Conservation (phyloP, 495 filamentous ascomycete species). For the Daldinia concentrica region DNA sequence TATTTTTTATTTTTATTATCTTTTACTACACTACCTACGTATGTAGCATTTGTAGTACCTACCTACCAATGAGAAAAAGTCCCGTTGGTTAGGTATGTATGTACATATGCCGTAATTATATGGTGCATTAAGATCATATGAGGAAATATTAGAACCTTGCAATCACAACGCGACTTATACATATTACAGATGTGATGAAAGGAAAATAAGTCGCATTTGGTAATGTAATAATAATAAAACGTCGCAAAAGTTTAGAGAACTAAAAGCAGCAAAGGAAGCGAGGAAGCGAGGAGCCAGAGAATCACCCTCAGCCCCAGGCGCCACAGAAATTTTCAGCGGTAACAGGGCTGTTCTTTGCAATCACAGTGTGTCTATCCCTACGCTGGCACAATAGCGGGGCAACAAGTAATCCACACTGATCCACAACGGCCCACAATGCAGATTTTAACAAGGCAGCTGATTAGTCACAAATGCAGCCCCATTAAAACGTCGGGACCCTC, state of each 20-base stretch:
- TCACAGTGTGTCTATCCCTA: conserved; percentile 34
- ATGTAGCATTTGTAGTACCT: background rate
- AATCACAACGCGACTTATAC: conserved; percentile 4
- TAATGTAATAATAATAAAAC: conserved; percentile 11
- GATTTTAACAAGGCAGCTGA: conserved; percentile 49
- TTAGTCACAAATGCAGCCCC: conserved; percentile 48
- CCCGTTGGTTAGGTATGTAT: background rate
- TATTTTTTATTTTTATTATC: no score
- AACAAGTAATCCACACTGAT: background rate
- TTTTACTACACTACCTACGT: background rate
- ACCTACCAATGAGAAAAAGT: background rate
- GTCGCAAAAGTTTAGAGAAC: background rate
- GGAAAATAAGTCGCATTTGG: conserved; percentile 4
- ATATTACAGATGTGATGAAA: conserved; percentile 9
- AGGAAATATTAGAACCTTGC: conserved; percentile 4
- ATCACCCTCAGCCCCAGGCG: conserved; percentile 35
- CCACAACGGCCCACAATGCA: conserved; percentile 35
- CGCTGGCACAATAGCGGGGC: conserved; percentile 34
- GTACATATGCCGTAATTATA: conserved; percentile 3
- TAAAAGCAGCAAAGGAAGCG: conserved; percentile 9
- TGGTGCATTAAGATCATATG: conserved; percentile 2
- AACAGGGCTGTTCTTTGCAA: conserved; percentile 6
- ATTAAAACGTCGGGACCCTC: conserved; percentile 47
- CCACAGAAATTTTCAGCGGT: conserved; percentile 33
- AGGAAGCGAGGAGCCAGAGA: background rate